Evolutionary conservation across 1,284 basidiomycete genomes (phyloP).

Genomic region (Pulveroboletus sp.): DNA sequence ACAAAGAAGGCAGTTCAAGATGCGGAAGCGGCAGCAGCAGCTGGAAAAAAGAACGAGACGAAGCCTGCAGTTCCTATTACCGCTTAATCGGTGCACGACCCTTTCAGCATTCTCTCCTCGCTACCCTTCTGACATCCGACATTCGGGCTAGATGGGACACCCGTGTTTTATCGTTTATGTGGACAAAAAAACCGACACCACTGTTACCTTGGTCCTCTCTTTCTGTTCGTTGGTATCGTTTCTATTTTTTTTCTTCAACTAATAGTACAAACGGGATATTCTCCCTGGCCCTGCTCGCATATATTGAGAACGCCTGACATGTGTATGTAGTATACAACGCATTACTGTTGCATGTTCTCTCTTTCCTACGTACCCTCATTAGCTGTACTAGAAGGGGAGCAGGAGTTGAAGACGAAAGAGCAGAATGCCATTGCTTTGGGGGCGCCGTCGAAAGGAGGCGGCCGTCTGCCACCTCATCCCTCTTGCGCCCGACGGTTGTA

Average conservation of each 20-base stretch:
- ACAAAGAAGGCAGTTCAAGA: constrained; percentile 62
- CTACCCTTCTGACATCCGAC: neutral
- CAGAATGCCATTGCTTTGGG: constrained; percentile 19
- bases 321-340: constrained; percentile 30
- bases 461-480: neutral
- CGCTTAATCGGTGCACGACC: constrained; percentile 16
- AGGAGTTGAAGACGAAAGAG: constrained; percentile 9
- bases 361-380: constrained; percentile 12
- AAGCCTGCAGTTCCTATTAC: constrained; percentile 54
- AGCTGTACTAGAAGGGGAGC: constrained; percentile 24
- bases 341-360: constrained; percentile 10
- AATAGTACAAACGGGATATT: constrained; percentile 16
- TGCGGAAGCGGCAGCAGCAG: constrained; percentile 53
- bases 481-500: neutral
- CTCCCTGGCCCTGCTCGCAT: constrained; percentile 5
- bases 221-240: constrained; percentile 26
- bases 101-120: neutral
- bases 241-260: constrained; percentile 9
- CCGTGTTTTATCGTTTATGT: neutral
- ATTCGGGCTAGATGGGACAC: constrained; percentile 17
- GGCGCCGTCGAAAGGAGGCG: constrained; percentile 14
- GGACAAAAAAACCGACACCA: constrained; percentile 26
- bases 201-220: constrained; percentile 20
- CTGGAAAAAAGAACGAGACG: constrained; percentile 59
- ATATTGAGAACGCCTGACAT: constrained; percentile 16